Conservation (phyloP, 2,329 filamentous ascomycete species). For the Cercospora berteroae region DNA sequence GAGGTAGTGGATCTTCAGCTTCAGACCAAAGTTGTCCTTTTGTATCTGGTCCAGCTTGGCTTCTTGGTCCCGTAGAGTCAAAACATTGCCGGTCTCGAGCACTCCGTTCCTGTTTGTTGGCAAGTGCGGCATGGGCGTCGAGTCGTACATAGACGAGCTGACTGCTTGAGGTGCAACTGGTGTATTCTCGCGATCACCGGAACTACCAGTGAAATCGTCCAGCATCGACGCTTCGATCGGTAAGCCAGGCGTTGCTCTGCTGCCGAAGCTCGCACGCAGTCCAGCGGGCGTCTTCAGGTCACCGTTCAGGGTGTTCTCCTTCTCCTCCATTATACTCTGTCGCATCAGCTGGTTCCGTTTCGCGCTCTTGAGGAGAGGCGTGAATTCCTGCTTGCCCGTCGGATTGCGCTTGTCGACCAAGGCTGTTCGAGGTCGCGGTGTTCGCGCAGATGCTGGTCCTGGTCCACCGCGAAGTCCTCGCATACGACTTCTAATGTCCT, state of each 20-base stretch:
- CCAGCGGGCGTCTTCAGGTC: constrained; percentile 64
- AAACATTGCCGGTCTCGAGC: constrained; percentile 80
- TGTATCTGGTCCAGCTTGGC: constrained; percentile 90
- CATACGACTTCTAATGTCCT: constrained; percentile 69
- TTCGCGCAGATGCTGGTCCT: constrained; percentile 41
- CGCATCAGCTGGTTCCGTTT: constrained; percentile 62
- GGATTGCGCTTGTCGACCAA: constrained; percentile 66
- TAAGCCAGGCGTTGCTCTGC: constrained; percentile 65
- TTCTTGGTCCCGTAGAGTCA: constrained; percentile 92
- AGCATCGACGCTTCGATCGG: constrained; percentile 74
- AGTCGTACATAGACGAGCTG: constrained; percentile 71
- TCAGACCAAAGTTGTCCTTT: constrained; percentile 96
- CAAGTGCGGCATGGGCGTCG: constrained; percentile 74
- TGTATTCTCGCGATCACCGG: constrained; percentile 62
- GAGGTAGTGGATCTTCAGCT: constrained; percentile 94
- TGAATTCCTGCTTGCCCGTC: constrained; percentile 72
- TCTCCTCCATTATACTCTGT: constrained; percentile 39
- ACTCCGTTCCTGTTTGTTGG: constrained; percentile 60
- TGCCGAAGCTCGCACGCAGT: constrained; percentile 59
- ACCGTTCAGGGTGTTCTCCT: constrained; percentile 44
- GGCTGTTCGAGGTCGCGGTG: constrained; percentile 70
- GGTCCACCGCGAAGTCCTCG: constrained; percentile 60
- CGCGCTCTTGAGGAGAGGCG: constrained; percentile 82
- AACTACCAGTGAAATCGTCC: constrained; percentile 60
- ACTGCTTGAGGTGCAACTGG: constrained; percentile 68